These are phyloP conservation scores for Trametes gibbosa DNA, from an alignment of 768 basidiomycete species.

Conservation along the genomic window DNA sequence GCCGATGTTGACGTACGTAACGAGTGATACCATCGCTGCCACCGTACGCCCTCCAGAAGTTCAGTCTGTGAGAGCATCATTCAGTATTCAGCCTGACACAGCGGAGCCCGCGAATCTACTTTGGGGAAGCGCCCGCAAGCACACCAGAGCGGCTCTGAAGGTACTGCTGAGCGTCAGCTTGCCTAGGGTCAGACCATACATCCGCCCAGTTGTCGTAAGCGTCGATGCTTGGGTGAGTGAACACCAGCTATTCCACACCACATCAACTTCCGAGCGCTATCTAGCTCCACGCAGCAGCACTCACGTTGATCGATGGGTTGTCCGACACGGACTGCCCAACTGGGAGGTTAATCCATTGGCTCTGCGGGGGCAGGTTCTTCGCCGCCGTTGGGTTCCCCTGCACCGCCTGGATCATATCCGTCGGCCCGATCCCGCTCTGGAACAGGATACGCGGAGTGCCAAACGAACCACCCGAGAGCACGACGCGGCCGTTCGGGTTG, in stretches of 20 bases:
- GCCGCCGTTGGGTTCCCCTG: constrained; percentile 45
- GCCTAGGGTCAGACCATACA: constrained; percentile 51
- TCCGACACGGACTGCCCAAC: constrained; percentile 58
- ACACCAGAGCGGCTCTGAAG: constrained; percentile 50
- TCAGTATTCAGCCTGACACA: not conserved
- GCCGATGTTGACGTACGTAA: constrained; percentile 37
- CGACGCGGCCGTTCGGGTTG: constrained; percentile 54
- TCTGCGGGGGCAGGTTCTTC: constrained; percentile 44
- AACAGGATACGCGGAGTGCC: constrained; percentile 57
- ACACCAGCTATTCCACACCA: constrained; percentile 43
- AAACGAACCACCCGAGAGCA: constrained; percentile 56
- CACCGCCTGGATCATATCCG: constrained; percentile 53
- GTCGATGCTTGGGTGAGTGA: constrained; percentile 61
- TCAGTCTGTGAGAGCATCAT: constrained; percentile 36
- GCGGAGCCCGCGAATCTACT: constrained; percentile 30
- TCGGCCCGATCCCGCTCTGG: constrained; percentile 60
- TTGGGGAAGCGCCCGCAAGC: constrained; percentile 54
- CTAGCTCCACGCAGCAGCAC: constrained; percentile 16
- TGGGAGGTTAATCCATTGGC: constrained; percentile 56
- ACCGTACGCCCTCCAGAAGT: constrained; percentile 59
- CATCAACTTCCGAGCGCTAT: not conserved
- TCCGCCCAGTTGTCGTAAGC: constrained; percentile 66
- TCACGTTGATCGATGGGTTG: constrained; percentile 61
- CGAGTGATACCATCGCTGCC: constrained; percentile 47
- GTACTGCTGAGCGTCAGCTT: constrained; percentile 57